Evolutionary conservation across 1,284 basidiomycete genomes (phyloP).

Genomic region (Phylloporus sp.): DNA sequence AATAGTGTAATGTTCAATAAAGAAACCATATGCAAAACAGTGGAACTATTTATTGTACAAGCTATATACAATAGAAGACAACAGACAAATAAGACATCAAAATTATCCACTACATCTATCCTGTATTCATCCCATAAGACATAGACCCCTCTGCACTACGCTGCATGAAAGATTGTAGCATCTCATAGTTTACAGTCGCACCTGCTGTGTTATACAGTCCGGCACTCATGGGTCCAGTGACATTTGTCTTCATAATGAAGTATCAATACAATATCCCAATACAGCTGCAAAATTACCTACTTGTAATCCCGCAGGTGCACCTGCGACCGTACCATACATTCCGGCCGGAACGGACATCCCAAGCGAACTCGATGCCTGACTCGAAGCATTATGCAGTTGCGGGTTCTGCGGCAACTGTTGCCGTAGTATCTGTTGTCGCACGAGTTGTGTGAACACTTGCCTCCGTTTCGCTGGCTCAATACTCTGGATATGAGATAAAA

Average conservation of each 20-base stretch:
- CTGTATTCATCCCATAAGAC: constrained; percentile 21
- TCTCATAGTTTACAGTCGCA: constrained; percentile 55
- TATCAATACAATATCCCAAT: constrained; percentile 13
- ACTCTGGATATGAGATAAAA: constrained; percentile 32
- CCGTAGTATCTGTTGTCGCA: constrained; percentile 39
- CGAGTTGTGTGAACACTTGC: constrained; percentile 22
- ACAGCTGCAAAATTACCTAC: constrained; percentile 22
- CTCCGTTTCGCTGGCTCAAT: constrained; percentile 37
- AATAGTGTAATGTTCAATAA: too few relatives aligned
- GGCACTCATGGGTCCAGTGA: constrained; percentile 9
- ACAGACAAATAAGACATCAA: too few relatives aligned
- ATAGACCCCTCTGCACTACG: constrained; percentile 51
- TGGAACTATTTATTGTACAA: too few relatives aligned
- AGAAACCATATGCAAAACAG: too few relatives aligned
- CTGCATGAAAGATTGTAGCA: constrained; percentile 71
- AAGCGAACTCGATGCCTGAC: constrained; percentile 25
- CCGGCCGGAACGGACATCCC: constrained; percentile 21
- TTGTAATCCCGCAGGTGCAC: constrained; percentile 23
- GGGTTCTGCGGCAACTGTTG: constrained; percentile 42
- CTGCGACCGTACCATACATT: constrained; percentile 17
- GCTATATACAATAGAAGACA: too few relatives aligned
- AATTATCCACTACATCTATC: constrained; percentile 16
- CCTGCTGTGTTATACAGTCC: constrained; percentile 28
- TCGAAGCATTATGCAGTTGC: constrained; percentile 20
- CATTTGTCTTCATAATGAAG: constrained; percentile 24